phyloP scores from a whole-genome alignment of 2,329 filamentous ascomycete genomes.

The Aureobasidium namibiae region DNA sequence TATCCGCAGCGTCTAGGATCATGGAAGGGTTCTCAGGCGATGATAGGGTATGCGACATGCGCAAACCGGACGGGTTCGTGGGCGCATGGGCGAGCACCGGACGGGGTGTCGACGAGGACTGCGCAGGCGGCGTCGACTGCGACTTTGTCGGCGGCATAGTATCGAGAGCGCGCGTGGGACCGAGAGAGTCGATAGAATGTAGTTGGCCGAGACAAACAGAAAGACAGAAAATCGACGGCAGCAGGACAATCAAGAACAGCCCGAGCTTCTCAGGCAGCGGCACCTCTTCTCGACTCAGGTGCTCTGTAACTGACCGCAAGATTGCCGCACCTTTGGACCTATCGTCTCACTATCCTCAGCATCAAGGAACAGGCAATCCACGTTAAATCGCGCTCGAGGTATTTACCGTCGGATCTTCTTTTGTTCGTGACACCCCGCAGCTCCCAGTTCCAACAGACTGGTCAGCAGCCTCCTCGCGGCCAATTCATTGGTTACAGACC shows the following conservation, averaged over 20 bases:
- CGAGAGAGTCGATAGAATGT: neutral
- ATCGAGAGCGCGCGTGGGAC: neutral
- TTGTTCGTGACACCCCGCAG: neutral
- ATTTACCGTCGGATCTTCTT: neutral
- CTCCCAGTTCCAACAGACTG: neutral
- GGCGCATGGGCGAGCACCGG: slow-evolving; percentile 12
- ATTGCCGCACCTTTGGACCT: neutral
- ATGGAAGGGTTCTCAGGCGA: slow-evolving; percentile 11
- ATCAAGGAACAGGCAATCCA: neutral
- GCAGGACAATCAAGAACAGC: neutral
- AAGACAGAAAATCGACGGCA: neutral
- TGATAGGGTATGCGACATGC: slow-evolving; percentile 12
- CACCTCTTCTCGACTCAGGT: neutral
- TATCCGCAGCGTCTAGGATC: neutral
- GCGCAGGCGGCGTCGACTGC: neutral
- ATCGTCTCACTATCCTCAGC: neutral
- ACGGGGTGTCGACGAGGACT: slow-evolving; percentile 5
- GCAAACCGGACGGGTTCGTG: slow-evolving; percentile 13
- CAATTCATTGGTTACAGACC: neutral
- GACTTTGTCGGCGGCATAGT: slow-evolving; percentile 2
- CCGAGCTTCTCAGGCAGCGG: neutral
- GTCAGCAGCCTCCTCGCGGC: neutral
- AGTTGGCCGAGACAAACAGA: neutral
- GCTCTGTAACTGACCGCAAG: neutral
- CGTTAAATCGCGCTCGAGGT: neutral